Base-by-base conservation (phyloP, 805 yeast species). In the Torulaspora quercuum region DNA sequence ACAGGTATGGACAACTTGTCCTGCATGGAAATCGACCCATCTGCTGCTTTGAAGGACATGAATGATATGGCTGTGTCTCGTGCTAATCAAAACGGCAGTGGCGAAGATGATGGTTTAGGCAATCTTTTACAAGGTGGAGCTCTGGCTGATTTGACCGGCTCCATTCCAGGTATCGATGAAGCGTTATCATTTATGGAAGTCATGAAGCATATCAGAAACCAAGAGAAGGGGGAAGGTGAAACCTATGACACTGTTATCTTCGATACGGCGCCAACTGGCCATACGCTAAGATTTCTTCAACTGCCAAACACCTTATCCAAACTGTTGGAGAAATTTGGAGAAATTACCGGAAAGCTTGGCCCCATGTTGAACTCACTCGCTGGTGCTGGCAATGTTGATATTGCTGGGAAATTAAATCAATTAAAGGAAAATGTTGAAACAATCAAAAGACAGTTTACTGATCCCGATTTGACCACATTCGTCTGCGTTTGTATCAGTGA, bases 191-290 rank as follows among this genome's bases (percentile, higher is more conserved):
- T 92, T 59, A 92, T 95, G 82, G 98, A 92, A 67, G 97, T 92
- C 21, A 76, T 92, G 73, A 92, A 92, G 62, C 97, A 92, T 59
- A 89, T 92, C 64, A 89, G 88, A 65, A 78, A 75, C 48, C 92
- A 84, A 65, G 69, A 70, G 45, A 50, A 50, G 16, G 65, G 65
- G 12, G 56, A 57, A 13, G 57, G 61, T 18, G 65, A 62, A 18
- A 71, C 71, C 30, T 92, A 83, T 60, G 87, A 84, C 50, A 87
- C 95, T 6, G 89, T 92, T 48, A 87, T 92, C 49, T 92, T 92
- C 56, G 99, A 92, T 63, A 92, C 99, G n/a, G 98, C 99, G 0
- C 99, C 99, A 52, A 92, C 99, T 0, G 99, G 99, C 23, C 99
- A 92, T 65, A 92, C 98, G 2, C 70, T 92, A 52, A 78, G 99